These are phyloP conservation scores for Aspergillaceae sp. DNA, from an alignment of 2,329 filamentous ascomycete species.

Conservation along the genomic window DNA sequence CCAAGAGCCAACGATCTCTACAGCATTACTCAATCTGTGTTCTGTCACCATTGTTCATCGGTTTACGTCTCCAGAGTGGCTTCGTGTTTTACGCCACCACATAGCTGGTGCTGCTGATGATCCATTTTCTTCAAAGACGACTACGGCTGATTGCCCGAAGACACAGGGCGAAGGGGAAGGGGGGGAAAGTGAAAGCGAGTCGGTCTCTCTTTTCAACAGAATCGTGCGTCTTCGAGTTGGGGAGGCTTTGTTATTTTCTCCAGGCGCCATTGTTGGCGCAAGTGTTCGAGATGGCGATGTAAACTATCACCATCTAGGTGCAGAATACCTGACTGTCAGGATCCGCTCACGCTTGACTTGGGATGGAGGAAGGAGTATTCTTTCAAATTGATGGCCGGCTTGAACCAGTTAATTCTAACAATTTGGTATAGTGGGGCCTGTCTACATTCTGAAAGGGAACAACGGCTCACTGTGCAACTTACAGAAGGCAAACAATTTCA, in stretches of 20 bases:
- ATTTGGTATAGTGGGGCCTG: not conserved
- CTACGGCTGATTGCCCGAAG: not conserved
- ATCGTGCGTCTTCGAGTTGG: constrained; percentile 4
- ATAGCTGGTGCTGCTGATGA: constrained; percentile 31
- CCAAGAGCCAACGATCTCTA: constrained; percentile 64
- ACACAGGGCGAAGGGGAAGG: too few relatives aligned
- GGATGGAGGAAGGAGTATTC: constrained; percentile 2
- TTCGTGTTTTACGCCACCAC: constrained; percentile 34
- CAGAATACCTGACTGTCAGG: constrained; percentile 1
- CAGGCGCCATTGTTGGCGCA: constrained; percentile 2
- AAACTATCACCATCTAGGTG: constrained; percentile 1
- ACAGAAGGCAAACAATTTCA: too few relatives aligned
- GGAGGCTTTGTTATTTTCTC: constrained; percentile 5
- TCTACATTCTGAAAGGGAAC: too few relatives aligned
- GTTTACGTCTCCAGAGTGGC: constrained; percentile 58
- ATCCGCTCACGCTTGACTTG: constrained; percentile 2
- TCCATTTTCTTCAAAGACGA: not conserved
- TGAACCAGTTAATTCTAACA: not conserved
- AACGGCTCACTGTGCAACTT: too few relatives aligned
- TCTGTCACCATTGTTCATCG: constrained; percentile 61
- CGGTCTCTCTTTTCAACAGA: not conserved
- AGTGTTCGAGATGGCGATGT: not conserved
- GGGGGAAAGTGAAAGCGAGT: too few relatives aligned
- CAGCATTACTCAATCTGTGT: constrained; percentile 58
- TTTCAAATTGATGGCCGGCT: not conserved